Percentiles rank a stretch among this genome's conserved stretches.
phyloP scores from a whole-genome alignment of 176 grass and related monocot species.

The Phyllostachys edulis region DNA sequence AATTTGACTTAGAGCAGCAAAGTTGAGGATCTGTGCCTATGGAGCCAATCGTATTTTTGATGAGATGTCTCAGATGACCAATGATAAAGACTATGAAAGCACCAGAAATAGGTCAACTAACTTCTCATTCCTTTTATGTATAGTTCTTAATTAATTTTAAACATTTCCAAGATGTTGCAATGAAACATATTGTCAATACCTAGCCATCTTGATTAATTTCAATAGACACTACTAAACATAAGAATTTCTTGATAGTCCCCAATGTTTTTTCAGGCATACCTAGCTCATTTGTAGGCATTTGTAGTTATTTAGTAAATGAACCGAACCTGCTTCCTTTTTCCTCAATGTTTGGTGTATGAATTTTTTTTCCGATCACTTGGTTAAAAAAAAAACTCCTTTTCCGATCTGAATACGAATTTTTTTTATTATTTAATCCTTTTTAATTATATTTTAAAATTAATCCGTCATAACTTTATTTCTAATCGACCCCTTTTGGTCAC shows the following conservation, averaged over 20 bases:
- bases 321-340: no score
- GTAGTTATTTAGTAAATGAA: no score
- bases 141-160: neutral
- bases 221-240: neutral
- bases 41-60: conserved; percentile 77
- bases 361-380: neutral
- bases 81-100: conserved; percentile 44
- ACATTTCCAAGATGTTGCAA: conserved; percentile 1
- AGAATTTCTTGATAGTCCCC: no score
- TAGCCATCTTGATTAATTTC: neutral
- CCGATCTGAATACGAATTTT: no score
- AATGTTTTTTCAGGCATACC: no score
- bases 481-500: no score
- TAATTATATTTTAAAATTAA: no score
- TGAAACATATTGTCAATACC: neutral
- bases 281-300: no score
- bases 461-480: no score
- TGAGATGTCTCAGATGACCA: conserved; percentile 61
- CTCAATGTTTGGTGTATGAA: no score
- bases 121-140: conserved; percentile 8
- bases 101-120: conserved; percentile 43
- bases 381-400: no score
- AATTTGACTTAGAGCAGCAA: conserved; percentile 76
- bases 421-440: no score
- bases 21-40: conserved; percentile 68